phyloP scores from a whole-genome alignment of 164 flowering plant genomes.

The Magnolia sinica region DNA sequence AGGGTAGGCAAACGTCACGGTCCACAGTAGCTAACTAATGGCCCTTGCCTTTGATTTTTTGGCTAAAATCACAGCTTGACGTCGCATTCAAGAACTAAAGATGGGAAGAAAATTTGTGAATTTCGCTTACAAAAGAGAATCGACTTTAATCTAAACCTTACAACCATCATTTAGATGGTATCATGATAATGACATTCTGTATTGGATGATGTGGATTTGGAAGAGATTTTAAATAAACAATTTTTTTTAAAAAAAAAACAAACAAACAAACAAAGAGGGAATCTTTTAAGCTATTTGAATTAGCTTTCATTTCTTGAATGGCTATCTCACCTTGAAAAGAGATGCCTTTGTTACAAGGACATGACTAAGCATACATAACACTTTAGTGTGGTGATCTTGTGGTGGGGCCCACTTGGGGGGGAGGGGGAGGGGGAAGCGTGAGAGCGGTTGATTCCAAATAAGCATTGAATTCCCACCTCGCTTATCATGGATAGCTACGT shows the following conservation, averaged over 20 bases:
- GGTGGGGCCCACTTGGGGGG: background rate
- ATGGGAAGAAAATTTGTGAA: background rate
- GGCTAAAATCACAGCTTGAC: background rate
- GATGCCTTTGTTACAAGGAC: background rate
- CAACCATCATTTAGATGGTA: background rate
- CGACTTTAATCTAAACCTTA: background rate
- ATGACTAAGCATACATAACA: background rate
- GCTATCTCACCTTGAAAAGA: background rate
- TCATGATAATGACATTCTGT: background rate
- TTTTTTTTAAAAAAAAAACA: too few species aligned
- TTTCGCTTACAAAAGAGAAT: background rate
- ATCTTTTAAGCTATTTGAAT: background rate
- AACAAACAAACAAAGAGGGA: background rate
- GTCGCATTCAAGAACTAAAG: background rate
- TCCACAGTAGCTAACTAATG: conserved; percentile 1
- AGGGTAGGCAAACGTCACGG: conserved; percentile 3
- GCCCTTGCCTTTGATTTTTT: background rate
- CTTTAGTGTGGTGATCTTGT: background rate
- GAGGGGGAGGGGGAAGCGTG: background rate
- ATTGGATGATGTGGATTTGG: background rate
- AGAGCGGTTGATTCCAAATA: too few species aligned
- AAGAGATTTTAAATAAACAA: too few species aligned
- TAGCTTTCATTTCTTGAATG: background rate
- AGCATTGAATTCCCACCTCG: background rate
- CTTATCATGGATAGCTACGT: background rate